These are phyloP conservation scores for Geotrichum siamense DNA, from an alignment of 1,139 yeast genomes.

Conservation along the genomic window DNA sequence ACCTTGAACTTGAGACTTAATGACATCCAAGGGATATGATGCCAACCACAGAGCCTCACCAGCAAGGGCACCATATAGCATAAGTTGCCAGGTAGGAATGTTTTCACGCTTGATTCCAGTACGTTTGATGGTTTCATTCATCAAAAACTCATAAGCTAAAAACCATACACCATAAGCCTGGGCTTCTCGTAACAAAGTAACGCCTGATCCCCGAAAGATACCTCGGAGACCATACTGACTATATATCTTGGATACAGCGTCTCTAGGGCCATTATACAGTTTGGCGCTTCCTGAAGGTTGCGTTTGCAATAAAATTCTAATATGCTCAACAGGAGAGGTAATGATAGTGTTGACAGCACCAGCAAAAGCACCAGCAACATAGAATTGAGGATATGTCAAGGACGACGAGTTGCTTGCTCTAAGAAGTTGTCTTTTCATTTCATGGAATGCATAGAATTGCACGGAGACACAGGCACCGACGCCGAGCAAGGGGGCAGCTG, in stretches of 20 bases:
- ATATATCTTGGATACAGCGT: slow-evolving; percentile 54
- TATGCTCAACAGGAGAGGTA: slow-evolving; percentile 89
- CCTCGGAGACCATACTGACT: slow-evolving; percentile 46
- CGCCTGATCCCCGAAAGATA: slow-evolving; percentile 51
- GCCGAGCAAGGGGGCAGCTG: slow-evolving; percentile 42
- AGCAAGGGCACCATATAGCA: slow-evolving; percentile 59
- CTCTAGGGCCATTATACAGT: slow-evolving; percentile 68
- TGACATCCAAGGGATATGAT: slow-evolving; percentile 65
- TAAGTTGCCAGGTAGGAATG: slow-evolving; percentile 54
- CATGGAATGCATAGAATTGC: slow-evolving; percentile 74
- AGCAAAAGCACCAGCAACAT: slow-evolving; percentile 76
- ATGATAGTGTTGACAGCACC: slow-evolving; percentile 83
- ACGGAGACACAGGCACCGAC: slow-evolving; percentile 71
- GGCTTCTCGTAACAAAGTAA: slow-evolving; percentile 59
- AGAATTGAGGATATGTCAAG: slow-evolving; percentile 58
- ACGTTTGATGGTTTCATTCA: slow-evolving; percentile 29
- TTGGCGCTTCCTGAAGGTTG: slow-evolving; percentile 53
- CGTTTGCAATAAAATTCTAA: slow-evolving; percentile 83
- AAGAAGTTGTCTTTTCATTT: slow-evolving; percentile 54
- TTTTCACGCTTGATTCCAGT: slow-evolving; percentile 39
- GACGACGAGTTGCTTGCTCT: slow-evolving; percentile 25
- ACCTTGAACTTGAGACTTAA: slow-evolving; percentile 63
- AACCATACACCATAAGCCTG: slow-evolving; percentile 87
- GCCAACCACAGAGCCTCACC: slow-evolving; percentile 68
- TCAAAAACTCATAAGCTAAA: slow-evolving; percentile 57